Evolutionary conservation across 2,329 filamentous ascomycete genomes (phyloP), one percentile per base, ranked within the genome.

Genomic region (Fusarium chlamydosporum): DNA sequence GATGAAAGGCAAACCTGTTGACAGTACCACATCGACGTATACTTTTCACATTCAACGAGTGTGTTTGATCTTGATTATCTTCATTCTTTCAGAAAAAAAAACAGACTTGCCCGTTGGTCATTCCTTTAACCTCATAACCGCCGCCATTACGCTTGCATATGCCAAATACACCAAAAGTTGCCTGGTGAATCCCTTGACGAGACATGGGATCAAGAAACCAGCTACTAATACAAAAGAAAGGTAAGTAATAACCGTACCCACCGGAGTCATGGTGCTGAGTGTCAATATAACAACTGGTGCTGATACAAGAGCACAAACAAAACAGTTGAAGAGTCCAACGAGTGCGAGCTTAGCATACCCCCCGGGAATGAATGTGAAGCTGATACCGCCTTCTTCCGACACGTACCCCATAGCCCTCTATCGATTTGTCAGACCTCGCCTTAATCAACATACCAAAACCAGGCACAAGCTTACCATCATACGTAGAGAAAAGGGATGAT

Each of bases 81-180:
- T 42, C 33, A 18, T 10, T 23, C 16, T 5, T 20, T 35, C 4
- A 42, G 13, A 18, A 34, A 29, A 29, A 16, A 18, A 40, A 23
- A 23, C 5, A 23, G 5, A 12, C 16, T 18, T 27, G 18, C 7
- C 35, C 13, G 10, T 18, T 2, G 10, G 4, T 53, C 29, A 51
- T 16, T 35, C 42, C 31, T 55, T 55, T 13, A 56, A 27, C 27
- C 56, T 61, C 61, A 66, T 47, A 8, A 65, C 50, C 13, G 63
- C 48, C 2, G 63, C 63, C 45, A 65, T 55, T 4, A 66, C 55
- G 8, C 60, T 58, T 4, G 63, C 61, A n/a, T 65, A 66, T 3
- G 63, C 50, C 16, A 66, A 35, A n/a, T 55, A 65, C 3, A 52
- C 61, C 12, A 66, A 40, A 8, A 66, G 61, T 35, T 65, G 63